Base-by-base conservation (phyloP, 23 red algal species). In the Gracilaria gracilis region DNA sequence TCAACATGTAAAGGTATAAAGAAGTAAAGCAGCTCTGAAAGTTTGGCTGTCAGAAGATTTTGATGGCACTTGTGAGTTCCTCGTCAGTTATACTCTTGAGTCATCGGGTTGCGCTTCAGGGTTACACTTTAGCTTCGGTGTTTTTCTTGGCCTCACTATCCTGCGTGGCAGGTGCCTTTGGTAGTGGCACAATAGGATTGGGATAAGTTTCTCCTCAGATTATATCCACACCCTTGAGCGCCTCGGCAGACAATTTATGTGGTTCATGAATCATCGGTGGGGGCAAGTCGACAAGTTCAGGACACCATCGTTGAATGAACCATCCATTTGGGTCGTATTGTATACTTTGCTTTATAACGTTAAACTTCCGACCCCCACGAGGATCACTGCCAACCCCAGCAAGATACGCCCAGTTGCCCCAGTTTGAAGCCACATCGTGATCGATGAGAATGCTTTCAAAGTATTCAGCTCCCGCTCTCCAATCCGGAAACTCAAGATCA, bases 401-500 rank as follows among this genome's bases (percentile, higher is more conserved):
- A 47, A 89, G 61, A 65, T 98, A 98, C 13, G 90, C 85, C 96
- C 96, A 98, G 85, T 98, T 98, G 27, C 85, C 93, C 80, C 90
- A 98, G 70, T 98, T 98, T 15, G 93, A 67, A 27, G 83, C 84
- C 4, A 85, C 81, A 27, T 98, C 96, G 65, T 98, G 88, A 67
- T 98, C 96, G 55, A 98, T 84, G 1, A 98, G 88, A 51, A 39
- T 40, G 32, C 88, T 78, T 84, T 98, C 96, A 75, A 98, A 95
- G 66, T 91, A 98, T 46, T 93, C 96, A 40, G 96, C 96, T 1
- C 96, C 96, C 9, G 86, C 83, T 27, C 96, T 80, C 96, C 96
- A 98, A 80, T 98, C 96, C 9, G 88, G 86, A 61, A 83, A 85
- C 51, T 77, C 51, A 9, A 98, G 80, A 44, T 98, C 96, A 42